Percentiles rank a stretch among this genome's conserved stretches.
phyloP scores from a whole-genome alignment of 2,329 filamentous ascomycete species.

The Cercospora nicotianae region DNA sequence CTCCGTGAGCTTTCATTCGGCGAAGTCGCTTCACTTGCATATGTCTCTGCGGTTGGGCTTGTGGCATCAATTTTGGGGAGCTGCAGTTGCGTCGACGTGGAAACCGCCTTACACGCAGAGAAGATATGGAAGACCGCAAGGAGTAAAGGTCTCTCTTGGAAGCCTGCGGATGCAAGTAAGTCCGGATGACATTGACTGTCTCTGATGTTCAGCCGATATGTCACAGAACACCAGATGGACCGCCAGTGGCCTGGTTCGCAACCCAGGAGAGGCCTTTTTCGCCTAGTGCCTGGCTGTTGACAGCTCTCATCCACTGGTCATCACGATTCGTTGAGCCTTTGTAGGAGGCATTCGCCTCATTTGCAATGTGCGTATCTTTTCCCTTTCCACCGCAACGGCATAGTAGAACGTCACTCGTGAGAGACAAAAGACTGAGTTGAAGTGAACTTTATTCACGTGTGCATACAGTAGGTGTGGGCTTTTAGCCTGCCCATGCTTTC shows the following conservation, averaged over 20 bases:
- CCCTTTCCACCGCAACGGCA: no score
- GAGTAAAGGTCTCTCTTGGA: background rate
- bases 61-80: background rate
- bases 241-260: background rate
- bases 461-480: background rate
- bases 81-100: background rate
- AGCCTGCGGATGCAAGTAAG: background rate
- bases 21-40: background rate
- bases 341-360: no score
- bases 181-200: background rate
- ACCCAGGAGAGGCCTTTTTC: no score
- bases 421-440: background rate
- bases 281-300: no score
- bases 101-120: background rate
- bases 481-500: conserved; percentile 3
- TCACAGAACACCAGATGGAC: background rate
- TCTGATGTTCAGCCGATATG: background rate
- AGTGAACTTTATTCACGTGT: background rate
- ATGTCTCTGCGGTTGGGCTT: background rate
- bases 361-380: no score
- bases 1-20: background rate
- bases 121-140: background rate
- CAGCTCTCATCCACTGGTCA: no score
- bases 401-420: background rate
- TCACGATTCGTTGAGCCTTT: no score